Evolutionary conservation across 331 rosid species (phyloP).

Genomic region (Pyracantha coccinea): DNA sequence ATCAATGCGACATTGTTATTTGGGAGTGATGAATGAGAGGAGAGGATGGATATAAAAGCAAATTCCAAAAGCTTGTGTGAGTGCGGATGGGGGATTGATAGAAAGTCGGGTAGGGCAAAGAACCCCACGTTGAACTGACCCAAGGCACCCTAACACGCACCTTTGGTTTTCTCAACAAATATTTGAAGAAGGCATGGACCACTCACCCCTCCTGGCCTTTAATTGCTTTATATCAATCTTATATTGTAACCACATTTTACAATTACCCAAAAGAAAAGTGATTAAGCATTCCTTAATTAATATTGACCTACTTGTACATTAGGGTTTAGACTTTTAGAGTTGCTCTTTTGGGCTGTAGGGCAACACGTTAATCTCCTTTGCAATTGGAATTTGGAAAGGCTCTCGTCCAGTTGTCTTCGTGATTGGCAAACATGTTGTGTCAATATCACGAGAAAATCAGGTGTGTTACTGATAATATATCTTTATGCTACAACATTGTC

Average conservation of each 20-base stretch:
- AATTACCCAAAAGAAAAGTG: not conserved
- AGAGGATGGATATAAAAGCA: not conserved
- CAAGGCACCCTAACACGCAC: not conserved
- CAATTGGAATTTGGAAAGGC: not conserved
- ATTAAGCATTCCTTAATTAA: not conserved
- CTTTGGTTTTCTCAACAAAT: constrained; percentile 1
- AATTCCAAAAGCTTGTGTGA: not conserved
- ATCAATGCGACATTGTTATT: not conserved
- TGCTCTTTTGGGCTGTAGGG: not conserved
- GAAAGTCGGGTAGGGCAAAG: not conserved
- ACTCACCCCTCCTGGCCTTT: not conserved
- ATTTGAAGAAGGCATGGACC: constrained; percentile 3
- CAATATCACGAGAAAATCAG: not conserved
- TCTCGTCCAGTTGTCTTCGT: not conserved
- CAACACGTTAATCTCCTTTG: not conserved
- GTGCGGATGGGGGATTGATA: not conserved
- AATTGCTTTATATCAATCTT: not conserved
- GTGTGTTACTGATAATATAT: too few species aligned
- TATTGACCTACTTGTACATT: not conserved
- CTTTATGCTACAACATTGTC: not conserved
- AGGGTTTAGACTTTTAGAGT: not conserved
- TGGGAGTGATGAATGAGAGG: not conserved
- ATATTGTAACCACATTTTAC: not conserved
- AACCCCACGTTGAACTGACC: constrained; percentile 5
- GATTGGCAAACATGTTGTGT: not conserved